Conservation (phyloP, 2,329 filamentous ascomycete species). For the Penicillium sp. region DNA sequence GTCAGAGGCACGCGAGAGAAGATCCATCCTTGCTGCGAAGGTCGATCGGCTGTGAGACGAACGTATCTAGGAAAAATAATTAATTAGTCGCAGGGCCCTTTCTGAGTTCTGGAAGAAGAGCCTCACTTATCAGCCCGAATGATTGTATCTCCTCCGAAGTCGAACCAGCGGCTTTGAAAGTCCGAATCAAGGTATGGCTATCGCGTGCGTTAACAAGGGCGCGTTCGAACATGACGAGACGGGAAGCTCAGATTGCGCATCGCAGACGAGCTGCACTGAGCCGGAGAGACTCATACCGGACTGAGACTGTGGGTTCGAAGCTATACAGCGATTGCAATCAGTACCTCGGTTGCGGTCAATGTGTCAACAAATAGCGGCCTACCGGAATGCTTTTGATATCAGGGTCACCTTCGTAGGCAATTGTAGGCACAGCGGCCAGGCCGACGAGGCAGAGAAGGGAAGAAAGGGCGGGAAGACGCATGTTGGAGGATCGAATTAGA, state of each 20-base stretch:
- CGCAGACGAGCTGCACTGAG: background rate
- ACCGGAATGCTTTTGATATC: constrained; percentile 66
- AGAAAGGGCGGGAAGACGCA: constrained; percentile 36
- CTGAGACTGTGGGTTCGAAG: constrained; percentile 82
- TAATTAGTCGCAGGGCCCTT: background rate
- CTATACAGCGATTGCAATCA: constrained; percentile 45
- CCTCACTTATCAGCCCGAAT: constrained; percentile 63
- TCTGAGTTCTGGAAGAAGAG: too few species aligned
- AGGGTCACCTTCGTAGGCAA: constrained; percentile 48
- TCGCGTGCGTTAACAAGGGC: constrained; percentile 17
- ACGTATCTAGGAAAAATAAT: constrained; percentile 65
- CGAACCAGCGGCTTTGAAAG: constrained; percentile 98
- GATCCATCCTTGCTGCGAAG: constrained; percentile 88
- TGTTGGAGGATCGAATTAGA: constrained; percentile 16
- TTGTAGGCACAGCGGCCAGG: constrained; percentile 31
- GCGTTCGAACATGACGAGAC: constrained; percentile 1
- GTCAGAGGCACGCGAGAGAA: constrained; percentile 93
- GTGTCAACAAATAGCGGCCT: constrained; percentile 30
- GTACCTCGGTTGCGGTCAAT: constrained; percentile 9
- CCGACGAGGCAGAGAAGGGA: constrained; percentile 36
- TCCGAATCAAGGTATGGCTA: constrained; percentile 97
- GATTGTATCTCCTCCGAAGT: constrained; percentile 95
- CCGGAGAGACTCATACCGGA: constrained; percentile 58
- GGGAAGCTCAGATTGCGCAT: constrained; percentile 3
- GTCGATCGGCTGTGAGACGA: constrained; percentile 83